These are phyloP conservation scores for Dendrobium huoshanense DNA, from an alignment of 106 monocot genomes.

Conservation along the genomic window DNA sequence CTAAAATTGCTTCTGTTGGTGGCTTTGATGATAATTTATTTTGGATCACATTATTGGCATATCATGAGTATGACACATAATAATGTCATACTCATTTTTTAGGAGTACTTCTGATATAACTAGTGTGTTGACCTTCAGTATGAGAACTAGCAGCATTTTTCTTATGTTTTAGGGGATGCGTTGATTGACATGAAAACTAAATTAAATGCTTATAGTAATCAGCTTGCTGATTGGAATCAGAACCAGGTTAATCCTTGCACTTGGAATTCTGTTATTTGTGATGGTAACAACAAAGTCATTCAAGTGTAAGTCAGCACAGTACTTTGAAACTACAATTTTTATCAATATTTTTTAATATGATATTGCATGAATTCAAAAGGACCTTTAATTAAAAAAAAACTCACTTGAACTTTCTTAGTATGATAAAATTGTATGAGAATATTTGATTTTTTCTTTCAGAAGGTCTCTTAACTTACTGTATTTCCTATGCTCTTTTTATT, in stretches of 20 bases:
- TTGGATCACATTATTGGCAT: no score
- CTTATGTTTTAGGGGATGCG: constrained; percentile 37
- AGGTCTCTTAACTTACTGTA: neutral
- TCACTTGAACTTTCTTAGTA: neutral
- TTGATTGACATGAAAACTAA: constrained; percentile 40
- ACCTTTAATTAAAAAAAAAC: neutral
- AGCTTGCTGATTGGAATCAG: constrained; percentile 54
- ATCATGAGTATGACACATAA: no score
- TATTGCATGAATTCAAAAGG: neutral
- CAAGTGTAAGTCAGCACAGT: constrained; percentile 50
- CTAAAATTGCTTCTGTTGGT: no score
- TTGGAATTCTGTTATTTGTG: constrained; percentile 77
- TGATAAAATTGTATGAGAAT: neutral
- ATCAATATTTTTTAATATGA: neutral
- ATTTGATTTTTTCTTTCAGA: neutral
- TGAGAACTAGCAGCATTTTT: neutral
- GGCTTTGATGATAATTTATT: no score
- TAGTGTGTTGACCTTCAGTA: neutral
- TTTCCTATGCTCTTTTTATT: neutral
- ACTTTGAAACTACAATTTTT: neutral
- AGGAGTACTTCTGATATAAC: neutral
- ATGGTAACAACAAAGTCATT: constrained; percentile 57
- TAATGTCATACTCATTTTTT: neutral
- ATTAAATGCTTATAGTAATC: constrained; percentile 42
- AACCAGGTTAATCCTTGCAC: constrained; percentile 66